Conservation (phyloP, 495 filamentous ascomycete species). For the Aspergillus biplanus region DNA sequence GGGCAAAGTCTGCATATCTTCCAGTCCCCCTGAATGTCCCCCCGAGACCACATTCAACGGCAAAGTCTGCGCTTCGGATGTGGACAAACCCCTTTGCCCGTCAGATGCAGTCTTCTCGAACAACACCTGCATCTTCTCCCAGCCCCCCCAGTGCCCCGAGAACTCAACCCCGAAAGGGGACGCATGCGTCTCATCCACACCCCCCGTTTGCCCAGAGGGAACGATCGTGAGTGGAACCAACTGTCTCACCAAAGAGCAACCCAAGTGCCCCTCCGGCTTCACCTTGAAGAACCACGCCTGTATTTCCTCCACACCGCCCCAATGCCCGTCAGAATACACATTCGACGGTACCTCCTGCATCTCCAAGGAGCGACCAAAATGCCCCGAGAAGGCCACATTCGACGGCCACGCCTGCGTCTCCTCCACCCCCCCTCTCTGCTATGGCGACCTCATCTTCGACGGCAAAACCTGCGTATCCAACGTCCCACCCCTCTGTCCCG, state of each 20-base stretch:
- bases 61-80: slow-evolving; percentile 13
- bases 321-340: slow-evolving; percentile 7
- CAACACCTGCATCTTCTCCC: slow-evolving; percentile 7
- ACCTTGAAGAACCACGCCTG: slow-evolving; percentile 10
- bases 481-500: slow-evolving; percentile 1
- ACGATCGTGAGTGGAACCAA: slow-evolving; percentile 5
- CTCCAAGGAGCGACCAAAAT: neutral
- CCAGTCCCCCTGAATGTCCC: slow-evolving; percentile 8
- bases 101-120: slow-evolving; percentile 2
- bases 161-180: slow-evolving; percentile 1
- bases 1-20: slow-evolving; percentile 9
- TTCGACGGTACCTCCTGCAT: slow-evolving; percentile 18
- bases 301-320: slow-evolving; percentile 2
- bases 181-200: slow-evolving; percentile 2
- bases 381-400: neutral
- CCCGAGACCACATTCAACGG: slow-evolving; percentile 5
- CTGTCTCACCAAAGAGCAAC: slow-evolving; percentile 9
- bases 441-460: slow-evolving; percentile 6
- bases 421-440: neutral
- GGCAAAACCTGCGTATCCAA: slow-evolving; percentile 12
- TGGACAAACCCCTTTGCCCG: slow-evolving; percentile 14
- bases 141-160: slow-evolving; percentile 8
- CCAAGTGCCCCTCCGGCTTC: slow-evolving; percentile 7
- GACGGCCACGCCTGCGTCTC: neutral
- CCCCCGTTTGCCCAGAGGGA: slow-evolving; percentile 7